A percentile compares a stretch with the other conserved stretches of the same genome.
phyloP scores from a whole-genome alignment of 2,329 filamentous ascomycete species.

The Penicillium polonicum region DNA sequence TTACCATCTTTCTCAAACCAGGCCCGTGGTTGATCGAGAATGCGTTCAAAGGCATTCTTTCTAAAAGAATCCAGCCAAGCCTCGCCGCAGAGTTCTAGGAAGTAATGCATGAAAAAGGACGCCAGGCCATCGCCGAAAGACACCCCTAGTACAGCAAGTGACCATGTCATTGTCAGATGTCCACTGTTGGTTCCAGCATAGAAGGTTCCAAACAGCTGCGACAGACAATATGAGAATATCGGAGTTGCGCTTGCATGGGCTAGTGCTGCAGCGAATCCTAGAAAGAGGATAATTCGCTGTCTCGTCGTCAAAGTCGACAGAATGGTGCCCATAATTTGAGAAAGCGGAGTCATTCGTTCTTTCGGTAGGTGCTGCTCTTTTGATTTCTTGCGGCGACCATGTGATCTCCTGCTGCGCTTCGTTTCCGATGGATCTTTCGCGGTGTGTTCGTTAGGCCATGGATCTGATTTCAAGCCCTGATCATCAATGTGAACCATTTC shows the following conservation, averaged over 20 bases:
- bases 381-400: constrained; percentile 1
- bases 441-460: not conserved
- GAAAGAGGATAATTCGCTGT: constrained; percentile 56
- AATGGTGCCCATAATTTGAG: constrained; percentile 64
- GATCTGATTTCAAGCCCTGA: not conserved
- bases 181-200: constrained; percentile 55
- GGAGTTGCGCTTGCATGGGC: constrained; percentile 68
- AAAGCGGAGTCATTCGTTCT: constrained; percentile 37
- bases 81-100: constrained; percentile 70
- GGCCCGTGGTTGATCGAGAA: constrained; percentile 70
- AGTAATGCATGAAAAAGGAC: constrained; percentile 66
- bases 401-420: not conserved
- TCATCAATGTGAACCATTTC: constrained; percentile 15
- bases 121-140: constrained; percentile 65
- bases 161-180: constrained; percentile 62
- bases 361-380: not conserved
- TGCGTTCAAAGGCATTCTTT: constrained; percentile 62
- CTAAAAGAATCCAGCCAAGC: constrained; percentile 74
- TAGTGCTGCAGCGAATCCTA: constrained; percentile 62
- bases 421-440: not conserved
- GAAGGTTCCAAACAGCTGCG: constrained; percentile 69
- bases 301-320: constrained; percentile 61
- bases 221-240: constrained; percentile 72
- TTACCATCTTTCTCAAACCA: constrained; percentile 77
- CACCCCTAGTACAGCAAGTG: constrained; percentile 66